Evolutionary conservation across 768 basidiomycete species (phyloP).

Genomic region (Pleurotus citrinopileatus): DNA sequence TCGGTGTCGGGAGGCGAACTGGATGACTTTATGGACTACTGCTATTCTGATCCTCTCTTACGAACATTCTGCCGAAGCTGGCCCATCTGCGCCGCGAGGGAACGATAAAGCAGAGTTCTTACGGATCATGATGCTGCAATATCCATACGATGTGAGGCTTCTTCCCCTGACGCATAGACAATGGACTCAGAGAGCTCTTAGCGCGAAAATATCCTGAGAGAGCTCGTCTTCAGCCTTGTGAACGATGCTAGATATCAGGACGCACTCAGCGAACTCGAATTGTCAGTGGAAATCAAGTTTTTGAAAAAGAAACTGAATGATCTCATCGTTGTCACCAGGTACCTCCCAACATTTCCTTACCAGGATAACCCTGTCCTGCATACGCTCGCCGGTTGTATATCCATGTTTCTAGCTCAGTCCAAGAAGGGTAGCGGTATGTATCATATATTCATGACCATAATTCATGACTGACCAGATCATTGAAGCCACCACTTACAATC

Average conservation of each 20-base stretch:
- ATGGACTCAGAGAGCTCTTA: slow-evolving; percentile 28
- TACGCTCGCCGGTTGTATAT: slow-evolving; percentile 77
- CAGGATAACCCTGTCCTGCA: slow-evolving; percentile 79
- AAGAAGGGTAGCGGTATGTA: slow-evolving; percentile 12
- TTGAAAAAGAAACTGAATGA: background rate
- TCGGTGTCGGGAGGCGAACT: slow-evolving; percentile 75
- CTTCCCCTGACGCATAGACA: slow-evolving; percentile 1
- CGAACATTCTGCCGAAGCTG: slow-evolving; percentile 21
- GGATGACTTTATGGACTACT: slow-evolving; percentile 69
- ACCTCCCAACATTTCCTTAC: slow-evolving; percentile 85
- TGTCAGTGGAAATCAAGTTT: slow-evolving; percentile 48
- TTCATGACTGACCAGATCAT: background rate
- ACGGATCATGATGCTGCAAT: slow-evolving; percentile 68
- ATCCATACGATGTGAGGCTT: slow-evolving; percentile 57
- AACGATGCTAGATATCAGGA: slow-evolving; percentile 52
- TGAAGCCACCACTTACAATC: slow-evolving; percentile 23
- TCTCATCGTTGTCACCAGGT: slow-evolving; percentile 40
- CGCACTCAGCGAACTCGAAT: slow-evolving; percentile 82
- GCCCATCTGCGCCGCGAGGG: slow-evolving; percentile 2
- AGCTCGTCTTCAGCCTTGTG: slow-evolving; percentile 70
- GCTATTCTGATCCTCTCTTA: slow-evolving; percentile 55
- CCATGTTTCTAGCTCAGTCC: slow-evolving; percentile 57
- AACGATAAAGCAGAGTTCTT: slow-evolving; percentile 53
- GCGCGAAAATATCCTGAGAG: slow-evolving; percentile 75
- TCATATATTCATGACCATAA: background rate